Percentiles rank a stretch among this genome's conserved stretches.
phyloP scores from a whole-genome alignment of 495 filamentous ascomycete genomes.

The Cladorrhinum samala region DNA sequence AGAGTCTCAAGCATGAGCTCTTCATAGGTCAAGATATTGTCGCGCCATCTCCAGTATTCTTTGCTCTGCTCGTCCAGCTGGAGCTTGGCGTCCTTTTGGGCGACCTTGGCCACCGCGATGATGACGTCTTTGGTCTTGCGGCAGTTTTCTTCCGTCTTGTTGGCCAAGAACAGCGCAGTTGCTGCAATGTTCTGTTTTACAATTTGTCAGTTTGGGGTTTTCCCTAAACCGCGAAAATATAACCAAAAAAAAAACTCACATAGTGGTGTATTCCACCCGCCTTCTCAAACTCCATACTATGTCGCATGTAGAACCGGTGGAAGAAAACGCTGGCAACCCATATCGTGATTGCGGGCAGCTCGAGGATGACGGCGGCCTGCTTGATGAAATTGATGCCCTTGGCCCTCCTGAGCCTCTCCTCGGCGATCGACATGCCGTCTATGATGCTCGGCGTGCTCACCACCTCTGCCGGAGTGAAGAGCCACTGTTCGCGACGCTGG shows the following conservation, averaged over 20 bases:
- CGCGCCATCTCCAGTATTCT: constrained; percentile 94
- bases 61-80: constrained; percentile 90
- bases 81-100: constrained; percentile 83
- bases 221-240: neutral
- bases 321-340: constrained; percentile 90
- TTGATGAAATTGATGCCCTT: constrained; percentile 96
- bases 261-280: constrained; percentile 76
- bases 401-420: constrained; percentile 70
- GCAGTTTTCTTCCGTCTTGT: constrained; percentile 93
- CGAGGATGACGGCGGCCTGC: constrained; percentile 87
- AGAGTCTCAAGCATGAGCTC: constrained; percentile 84
- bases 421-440: constrained; percentile 67
- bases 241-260: constrained; percentile 39
- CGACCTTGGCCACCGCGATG: constrained; percentile 85
- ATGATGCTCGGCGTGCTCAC: constrained; percentile 73
- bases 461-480: constrained; percentile 81
- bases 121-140: constrained; percentile 91
- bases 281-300: constrained; percentile 59
- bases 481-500: constrained; percentile 63
- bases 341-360: constrained; percentile 84
- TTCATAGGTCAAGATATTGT: constrained; percentile 84
- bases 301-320: constrained; percentile 91
- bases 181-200: constrained; percentile 66
- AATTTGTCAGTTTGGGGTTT: constrained; percentile 6
- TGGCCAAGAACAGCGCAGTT: constrained; percentile 84